Evolutionary conservation across 164 flowering plant genomes (phyloP), one percentile per base, ranked within the genome.

Genomic region (Euptelea pleiosperma): DNA sequence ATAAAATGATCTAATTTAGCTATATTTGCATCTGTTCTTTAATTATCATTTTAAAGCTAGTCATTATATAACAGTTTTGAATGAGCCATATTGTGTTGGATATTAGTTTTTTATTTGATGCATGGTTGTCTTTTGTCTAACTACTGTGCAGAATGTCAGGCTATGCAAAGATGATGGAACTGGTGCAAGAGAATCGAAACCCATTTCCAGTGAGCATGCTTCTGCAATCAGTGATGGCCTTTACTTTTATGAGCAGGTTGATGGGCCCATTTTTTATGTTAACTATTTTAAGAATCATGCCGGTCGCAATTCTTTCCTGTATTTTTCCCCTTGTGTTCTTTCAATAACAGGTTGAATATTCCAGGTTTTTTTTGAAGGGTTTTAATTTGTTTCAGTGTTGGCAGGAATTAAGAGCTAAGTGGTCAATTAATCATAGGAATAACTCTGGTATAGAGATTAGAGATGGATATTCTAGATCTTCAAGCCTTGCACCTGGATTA

Each of bases 161-260:
- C 65, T 35, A 1, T 55, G 56, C 33, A 78, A 70, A 55, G 83
- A 70, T 61, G 63, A 73, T 56, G 70, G 58, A 62, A 34, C 62
- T 69, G 72, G 68, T 34, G 63, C 30, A 5, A 61, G 70, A 54
- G 77, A 71, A 70, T 67, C 91, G 52, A 75, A 78, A 29, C 49
- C 73, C 42, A 80, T 89, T 25, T 76, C 96, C 22, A 75, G 45
- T 57, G 98, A 93, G 74, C 87, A 74, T 72, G 97, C 93, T 58
- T 79, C 89, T 62, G 71, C 85, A 31, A 89, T 93, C 70, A 81
- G 84, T 66, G 98, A 89, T 37, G 96, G 96, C 39, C 91, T 92
- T 60, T 84, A 80, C 75, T 92, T 69, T 63, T 92, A 79, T 74
- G 98, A 93, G 77, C 97, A 93, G 94, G 98, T 93, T 62, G 43